Percentiles rank a stretch among this genome's conserved stretches.
Conservation (phyloP, 768 basidiomycete genomes). For the Tylopilus felleus region DNA sequence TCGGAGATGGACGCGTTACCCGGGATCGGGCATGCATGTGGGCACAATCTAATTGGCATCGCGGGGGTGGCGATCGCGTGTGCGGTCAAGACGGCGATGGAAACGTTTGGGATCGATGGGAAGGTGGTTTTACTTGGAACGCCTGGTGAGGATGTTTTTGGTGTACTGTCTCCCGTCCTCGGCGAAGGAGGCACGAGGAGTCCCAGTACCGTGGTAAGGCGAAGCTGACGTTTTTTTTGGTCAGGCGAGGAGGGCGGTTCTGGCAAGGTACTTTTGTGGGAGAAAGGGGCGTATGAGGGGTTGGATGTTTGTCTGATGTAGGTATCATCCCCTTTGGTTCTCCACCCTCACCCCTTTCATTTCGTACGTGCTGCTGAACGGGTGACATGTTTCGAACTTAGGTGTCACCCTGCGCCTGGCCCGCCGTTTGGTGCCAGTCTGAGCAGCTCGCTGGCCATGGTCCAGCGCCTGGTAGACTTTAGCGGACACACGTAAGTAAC, state of each 20-base stretch:
- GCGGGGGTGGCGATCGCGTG: constrained; percentile 68
- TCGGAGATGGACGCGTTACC: constrained; percentile 72
- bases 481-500: constrained; percentile 63
- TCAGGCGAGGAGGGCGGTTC: constrained; percentile 54
- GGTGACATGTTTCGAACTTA: constrained; percentile 22
- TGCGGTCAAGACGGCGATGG: constrained; percentile 59
- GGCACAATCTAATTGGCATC: constrained; percentile 80
- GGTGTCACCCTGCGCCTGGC: constrained; percentile 82
- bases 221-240: background rate
- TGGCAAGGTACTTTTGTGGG: constrained; percentile 66
- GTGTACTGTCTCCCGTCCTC: background rate
- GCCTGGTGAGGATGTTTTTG: constrained; percentile 49
- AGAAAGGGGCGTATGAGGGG: constrained; percentile 68
- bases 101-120: constrained; percentile 59
- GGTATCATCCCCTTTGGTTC: constrained; percentile 12
- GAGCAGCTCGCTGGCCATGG: constrained; percentile 60
- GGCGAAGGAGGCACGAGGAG: background rate
- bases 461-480: constrained; percentile 59
- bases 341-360: background rate
- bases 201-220: background rate
- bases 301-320: constrained; percentile 78
- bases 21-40: constrained; percentile 68
- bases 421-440: constrained; percentile 62
- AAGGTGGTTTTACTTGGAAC: constrained; percentile 73
- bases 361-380: background rate